These are phyloP conservation scores for Diaporthe capsici DNA, from an alignment of 2,329 filamentous ascomycete species.

Conservation along the genomic window DNA sequence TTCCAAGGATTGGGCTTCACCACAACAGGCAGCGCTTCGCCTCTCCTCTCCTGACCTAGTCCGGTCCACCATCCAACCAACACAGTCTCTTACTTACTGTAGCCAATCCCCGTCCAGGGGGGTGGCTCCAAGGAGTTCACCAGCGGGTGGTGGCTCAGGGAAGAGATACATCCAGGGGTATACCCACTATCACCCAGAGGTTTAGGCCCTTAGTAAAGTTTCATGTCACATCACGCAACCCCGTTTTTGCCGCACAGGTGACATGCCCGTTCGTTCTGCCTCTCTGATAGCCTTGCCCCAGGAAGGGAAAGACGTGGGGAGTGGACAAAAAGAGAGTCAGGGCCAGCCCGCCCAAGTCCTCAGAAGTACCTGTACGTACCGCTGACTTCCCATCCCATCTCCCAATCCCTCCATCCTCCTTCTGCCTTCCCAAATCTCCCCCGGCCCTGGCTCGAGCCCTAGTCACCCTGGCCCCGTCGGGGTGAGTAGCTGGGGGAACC, in stretches of 20 bases:
- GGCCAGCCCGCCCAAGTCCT: background rate
- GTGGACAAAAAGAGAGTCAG: background rate
- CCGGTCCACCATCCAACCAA: background rate
- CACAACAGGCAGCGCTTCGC: constrained; percentile 9
- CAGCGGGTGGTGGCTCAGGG: background rate
- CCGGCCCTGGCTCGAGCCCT: background rate
- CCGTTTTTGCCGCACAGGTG: background rate
- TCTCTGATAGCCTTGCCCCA: background rate
- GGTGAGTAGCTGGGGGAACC: background rate
- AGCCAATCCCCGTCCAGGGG: constrained; percentile 7
- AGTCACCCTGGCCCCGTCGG: background rate
- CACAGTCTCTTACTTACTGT: background rate
- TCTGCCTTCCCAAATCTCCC: background rate
- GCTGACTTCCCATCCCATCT: background rate
- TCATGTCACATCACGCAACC: constrained; percentile 34
- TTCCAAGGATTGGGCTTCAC: background rate
- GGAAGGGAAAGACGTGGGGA: background rate
- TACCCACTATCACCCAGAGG: constrained; percentile 25
- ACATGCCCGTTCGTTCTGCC: background rate
- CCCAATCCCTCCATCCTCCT: background rate
- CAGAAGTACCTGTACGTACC: constrained; percentile 9
- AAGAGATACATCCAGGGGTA: constrained; percentile 30
- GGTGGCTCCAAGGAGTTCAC: background rate
- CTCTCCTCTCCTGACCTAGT: constrained; percentile 4
- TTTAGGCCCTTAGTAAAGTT: constrained; percentile 36